Base-by-base conservation (phyloP, 202 grass and related monocot genomes). In the Bolboschoenoplectus hybrid region DNA sequence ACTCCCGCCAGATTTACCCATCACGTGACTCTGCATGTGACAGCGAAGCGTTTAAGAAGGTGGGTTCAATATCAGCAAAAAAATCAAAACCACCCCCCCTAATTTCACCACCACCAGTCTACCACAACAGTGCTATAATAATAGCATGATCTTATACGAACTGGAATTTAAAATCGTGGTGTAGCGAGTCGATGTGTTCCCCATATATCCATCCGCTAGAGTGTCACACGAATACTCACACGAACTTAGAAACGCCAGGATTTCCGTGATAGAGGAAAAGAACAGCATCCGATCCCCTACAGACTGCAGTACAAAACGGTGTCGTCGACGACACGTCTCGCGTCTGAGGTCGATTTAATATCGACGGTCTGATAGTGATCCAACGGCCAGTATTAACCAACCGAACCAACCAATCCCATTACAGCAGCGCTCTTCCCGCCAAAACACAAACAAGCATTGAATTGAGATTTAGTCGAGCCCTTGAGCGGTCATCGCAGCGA, bases 391-490 rank as follows among this genome's bases (percentile, higher is more conserved):
- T 16, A 52, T 38, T 3, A 11, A 19, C 52, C 32, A 79, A 4
- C 13, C 55, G 3, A 39, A 58, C 34, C 56, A 62, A 81, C 26
- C 32, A 40, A 40, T 26, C 32, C 76, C 53, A 81, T 13, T 34
- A 17, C 14, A 16, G 7, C 3, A 45, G 43, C 43, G 43, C 38
- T 68, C 47, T 67, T 83, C 81, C 81, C 81, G 81, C 63, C 81
- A 83, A 83, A 83, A 83, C 78, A 4, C 17, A 61, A 63, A 1
- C 58, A 45, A 9, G 3, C 7, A 74, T 73, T 73, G 7, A 20
- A 7, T 46, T 5, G 5, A 46, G 44, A 26, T 46, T 46, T 5
- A 46, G 44, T 6, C 7, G 7, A 46, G 44, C 44, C 5, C 5
- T 46, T 5, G n/a, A 6, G 13, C 38, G n/a, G 20, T 46, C 44